Evolutionary conservation across 768 basidiomycete species (phyloP).

Genomic region (Phlegmacium glaucopus): DNA sequence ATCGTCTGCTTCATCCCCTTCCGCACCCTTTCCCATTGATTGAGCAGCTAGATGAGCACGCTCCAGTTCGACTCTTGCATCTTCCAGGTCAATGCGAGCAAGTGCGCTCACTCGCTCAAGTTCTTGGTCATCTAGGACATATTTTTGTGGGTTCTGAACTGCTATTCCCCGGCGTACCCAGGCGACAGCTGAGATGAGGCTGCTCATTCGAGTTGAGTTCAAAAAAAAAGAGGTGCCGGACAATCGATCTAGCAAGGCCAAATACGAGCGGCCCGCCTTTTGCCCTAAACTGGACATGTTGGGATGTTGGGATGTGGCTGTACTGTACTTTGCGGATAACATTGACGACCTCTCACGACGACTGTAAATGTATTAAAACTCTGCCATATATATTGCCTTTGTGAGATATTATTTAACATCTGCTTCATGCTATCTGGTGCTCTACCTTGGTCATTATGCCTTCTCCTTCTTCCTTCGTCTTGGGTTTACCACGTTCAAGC

Average conservation of each 20-base stretch:
- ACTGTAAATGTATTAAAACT: constrained; percentile 12
- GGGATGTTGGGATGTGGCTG: not conserved
- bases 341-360: constrained; percentile 18
- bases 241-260: not conserved
- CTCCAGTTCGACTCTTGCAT: constrained; percentile 83
- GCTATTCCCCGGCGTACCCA: constrained; percentile 85
- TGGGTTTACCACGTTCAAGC: constrained; percentile 16
- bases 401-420: not conserved
- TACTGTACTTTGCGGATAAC: not conserved
- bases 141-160: constrained; percentile 73
- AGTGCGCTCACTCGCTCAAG: constrained; percentile 86
- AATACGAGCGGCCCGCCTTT: too few species aligned
- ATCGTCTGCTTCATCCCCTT: constrained; percentile 66
- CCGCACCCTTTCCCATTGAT: constrained; percentile 64
- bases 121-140: constrained; percentile 87
- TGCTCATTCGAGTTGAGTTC: constrained; percentile 49
- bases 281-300: too few species aligned
- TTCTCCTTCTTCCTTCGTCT: constrained; percentile 13
- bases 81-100: constrained; percentile 84
- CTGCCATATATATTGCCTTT: constrained; percentile 1
- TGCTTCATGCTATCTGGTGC: constrained; percentile 1
- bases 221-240: not conserved
- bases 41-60: constrained; percentile 74
- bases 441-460: constrained; percentile 9
- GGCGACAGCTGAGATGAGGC: constrained; percentile 69